phyloP scores from a whole-genome alignment of 805 yeast genomes.

The Maudiozyma bulderi region DNA sequence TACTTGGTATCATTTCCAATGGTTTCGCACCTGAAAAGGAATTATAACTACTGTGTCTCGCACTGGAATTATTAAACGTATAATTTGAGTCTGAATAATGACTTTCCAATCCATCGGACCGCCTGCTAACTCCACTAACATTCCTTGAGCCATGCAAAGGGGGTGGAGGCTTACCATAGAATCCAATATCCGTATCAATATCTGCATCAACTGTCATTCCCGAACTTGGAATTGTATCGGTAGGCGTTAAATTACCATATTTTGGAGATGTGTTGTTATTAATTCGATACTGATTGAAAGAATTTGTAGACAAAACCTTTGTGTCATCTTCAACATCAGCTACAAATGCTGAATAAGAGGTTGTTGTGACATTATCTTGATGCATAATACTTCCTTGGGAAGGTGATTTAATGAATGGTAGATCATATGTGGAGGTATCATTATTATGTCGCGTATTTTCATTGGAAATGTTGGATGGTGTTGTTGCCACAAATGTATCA shows the following conservation, averaged over 20 bases:
- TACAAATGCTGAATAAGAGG: neutral
- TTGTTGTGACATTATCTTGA: too few relatives aligned
- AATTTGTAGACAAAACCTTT: neutral
- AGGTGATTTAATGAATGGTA: neutral
- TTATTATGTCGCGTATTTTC: neutral
- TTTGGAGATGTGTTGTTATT: neutral
- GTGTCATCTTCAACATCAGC: neutral
- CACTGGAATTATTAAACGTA: slow-evolving; percentile 25
- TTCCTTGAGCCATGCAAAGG: slow-evolving; percentile 13
- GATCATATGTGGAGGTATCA: neutral
- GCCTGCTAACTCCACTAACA: slow-evolving; percentile 16
- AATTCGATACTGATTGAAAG: neutral
- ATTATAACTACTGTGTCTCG: slow-evolving; percentile 26
- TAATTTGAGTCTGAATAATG: slow-evolving; percentile 28
- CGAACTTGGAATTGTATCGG: neutral
- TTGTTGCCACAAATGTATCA: neutral
- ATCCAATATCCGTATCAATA: slow-evolving; percentile 3
- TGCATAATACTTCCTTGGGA: neutral
- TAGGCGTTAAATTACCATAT: neutral
- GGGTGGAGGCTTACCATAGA: slow-evolving; percentile 15
- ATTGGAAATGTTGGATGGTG: neutral
- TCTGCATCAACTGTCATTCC: neutral
- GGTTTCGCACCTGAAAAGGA: slow-evolving; percentile 28
- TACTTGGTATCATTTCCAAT: slow-evolving; percentile 25
- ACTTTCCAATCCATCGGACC: slow-evolving; percentile 26